These are phyloP conservation scores for Cystofilobasidium capitatum DNA, from an alignment of 768 basidiomycete genomes.

Conservation along the genomic window DNA sequence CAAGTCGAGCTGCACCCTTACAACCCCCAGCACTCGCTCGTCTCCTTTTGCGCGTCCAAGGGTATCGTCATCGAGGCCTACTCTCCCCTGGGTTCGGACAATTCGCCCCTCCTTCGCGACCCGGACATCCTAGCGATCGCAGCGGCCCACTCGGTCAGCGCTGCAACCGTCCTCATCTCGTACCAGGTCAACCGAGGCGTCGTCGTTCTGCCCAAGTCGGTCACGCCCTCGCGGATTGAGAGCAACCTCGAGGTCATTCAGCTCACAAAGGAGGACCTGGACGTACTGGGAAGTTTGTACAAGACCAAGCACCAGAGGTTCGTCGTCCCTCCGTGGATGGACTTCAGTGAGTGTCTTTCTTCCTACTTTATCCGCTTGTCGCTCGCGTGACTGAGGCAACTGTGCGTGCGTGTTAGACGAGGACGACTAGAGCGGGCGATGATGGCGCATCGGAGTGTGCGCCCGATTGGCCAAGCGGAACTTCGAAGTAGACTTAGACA, in stretches of 20 bases:
- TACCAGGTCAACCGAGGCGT: constrained; percentile 55
- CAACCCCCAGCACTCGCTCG: constrained; percentile 47
- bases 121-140: constrained; percentile 53
- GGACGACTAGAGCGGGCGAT: background rate
- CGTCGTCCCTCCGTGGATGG: background rate
- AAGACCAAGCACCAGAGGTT: constrained; percentile 1
- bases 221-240: constrained; percentile 55
- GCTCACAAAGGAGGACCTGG: background rate
- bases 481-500: background rate
- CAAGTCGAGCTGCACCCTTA: constrained; percentile 45
- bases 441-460: background rate
- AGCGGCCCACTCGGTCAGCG: constrained; percentile 50
- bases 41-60: constrained; percentile 57
- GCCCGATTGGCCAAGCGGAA: background rate
- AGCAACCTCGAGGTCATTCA: constrained; percentile 51
- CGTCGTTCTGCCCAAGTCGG: constrained; percentile 66
- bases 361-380: too few relatives aligned
- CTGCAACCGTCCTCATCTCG: constrained; percentile 54
- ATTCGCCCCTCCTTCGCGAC: constrained; percentile 59
- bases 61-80: constrained; percentile 69
- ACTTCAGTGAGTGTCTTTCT: too few relatives aligned
- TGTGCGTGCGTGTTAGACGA: background rate
- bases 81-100: constrained; percentile 67
- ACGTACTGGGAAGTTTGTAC: background rate
- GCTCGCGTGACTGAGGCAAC: too few relatives aligned